Base-by-base conservation (phyloP, 805 yeast species). In the Candida fluviatilis region DNA sequence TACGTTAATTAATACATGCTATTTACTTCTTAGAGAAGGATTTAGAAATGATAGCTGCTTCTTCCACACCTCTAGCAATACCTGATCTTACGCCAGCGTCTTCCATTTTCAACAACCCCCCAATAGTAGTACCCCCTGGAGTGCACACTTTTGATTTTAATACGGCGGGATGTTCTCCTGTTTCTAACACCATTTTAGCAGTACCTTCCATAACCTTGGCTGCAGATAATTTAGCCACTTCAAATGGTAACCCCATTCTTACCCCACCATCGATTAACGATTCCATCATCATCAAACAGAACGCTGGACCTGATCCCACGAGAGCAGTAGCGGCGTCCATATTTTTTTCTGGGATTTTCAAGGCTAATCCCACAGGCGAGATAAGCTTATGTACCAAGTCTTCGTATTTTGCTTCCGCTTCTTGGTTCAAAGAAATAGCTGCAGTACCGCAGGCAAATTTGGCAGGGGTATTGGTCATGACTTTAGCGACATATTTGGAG, bases 401-500 rank as follows among this genome's bases (percentile, higher is more conserved):
- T 46, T 71, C 72, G 33, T 66, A 64, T 21, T 55, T 51, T 8
- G 43, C 46, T 26, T 63, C 66, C 14, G 80, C 81, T 8, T 60
- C 62, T 2, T 61, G 45, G 7, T 91, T 78, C 54, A 85, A 80
- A 2, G 96, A 76, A n/a, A 93, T 80, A 28, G 88, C 89, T 8
- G 98, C 96, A 73, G 91, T 88, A 36, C 98, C 99, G 50, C 82
- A 78, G 16, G 97, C 96, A 59, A 76, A 86, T 58, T 82, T 82
- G 14, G 96, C 95, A 3, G 99, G 97, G 0, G 99, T 93, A 65
- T 91, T 93, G 33, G 99, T 91, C 95, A 95, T 90, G n/a, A 95
- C 95, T 46, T 95, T 76, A 16, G 95, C 86, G 23, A 91, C 80
- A 41, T 71, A 66, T 5, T 72, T 66, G 7, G 85, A 68, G 51